A percentile compares a stretch with the other conserved stretches of the same genome.
Evolutionary conservation across 495 filamentous ascomycete species (phyloP).

Genomic region (Penicillium parvum): DNA sequence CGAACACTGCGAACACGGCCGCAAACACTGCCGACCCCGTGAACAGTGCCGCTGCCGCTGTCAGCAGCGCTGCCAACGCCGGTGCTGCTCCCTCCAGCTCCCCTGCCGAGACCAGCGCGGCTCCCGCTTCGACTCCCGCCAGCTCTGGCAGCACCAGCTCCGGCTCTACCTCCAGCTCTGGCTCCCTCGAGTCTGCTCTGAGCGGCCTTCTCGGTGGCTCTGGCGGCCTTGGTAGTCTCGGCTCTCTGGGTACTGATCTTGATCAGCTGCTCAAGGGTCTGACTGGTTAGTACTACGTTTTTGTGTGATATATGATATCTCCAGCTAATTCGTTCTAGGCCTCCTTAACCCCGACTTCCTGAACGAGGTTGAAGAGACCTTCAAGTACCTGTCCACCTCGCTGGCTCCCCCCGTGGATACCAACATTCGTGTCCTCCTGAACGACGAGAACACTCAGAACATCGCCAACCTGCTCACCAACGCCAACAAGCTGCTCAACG

Average conservation of each 20-base stretch:
- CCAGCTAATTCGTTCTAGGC: too few relatives aligned
- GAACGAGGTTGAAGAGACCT: slow-evolving; percentile 26
- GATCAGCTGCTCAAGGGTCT: slow-evolving; percentile 15
- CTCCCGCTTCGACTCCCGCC: background rate
- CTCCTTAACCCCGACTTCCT: slow-evolving; percentile 24
- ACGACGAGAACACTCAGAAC: slow-evolving; percentile 18
- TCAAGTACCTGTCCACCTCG: slow-evolving; percentile 35
- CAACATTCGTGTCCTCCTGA: slow-evolving; percentile 38
- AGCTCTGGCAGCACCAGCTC: background rate
- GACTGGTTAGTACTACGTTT: too few relatives aligned
- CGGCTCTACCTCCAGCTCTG: slow-evolving; percentile 3
- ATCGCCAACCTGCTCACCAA: slow-evolving; percentile 26
- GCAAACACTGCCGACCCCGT: background rate
- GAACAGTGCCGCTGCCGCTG: background rate
- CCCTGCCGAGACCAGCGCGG: slow-evolving; percentile 4
- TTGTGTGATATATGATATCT: too few relatives aligned
- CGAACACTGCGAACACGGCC: background rate
- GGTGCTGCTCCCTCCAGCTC: slow-evolving; percentile 2
- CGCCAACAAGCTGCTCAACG: slow-evolving; percentile 25
- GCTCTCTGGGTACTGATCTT: background rate
- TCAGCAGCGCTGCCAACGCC: background rate
- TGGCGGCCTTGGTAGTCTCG: slow-evolving; percentile 3
- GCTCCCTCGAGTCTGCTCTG: background rate
- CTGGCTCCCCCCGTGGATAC: slow-evolving; percentile 35
- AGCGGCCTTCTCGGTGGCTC: background rate